Evolutionary conservation across 805 yeast species (phyloP).

Genomic region (Kuraishia borneana): DNA sequence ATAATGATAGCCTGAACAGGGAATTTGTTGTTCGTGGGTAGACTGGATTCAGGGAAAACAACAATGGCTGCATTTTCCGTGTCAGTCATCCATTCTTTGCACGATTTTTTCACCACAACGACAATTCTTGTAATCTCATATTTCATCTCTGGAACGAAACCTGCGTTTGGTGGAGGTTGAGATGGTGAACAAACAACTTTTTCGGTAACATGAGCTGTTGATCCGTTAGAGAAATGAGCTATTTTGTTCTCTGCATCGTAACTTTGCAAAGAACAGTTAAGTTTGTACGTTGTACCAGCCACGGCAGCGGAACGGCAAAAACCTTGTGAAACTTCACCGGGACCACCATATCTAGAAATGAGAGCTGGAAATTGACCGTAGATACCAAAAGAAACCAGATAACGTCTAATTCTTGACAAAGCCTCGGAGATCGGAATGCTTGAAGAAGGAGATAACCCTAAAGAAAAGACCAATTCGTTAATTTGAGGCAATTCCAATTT

Average conservation of each 20-base stretch:
- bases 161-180: slow-evolving; percentile 34
- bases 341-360: slow-evolving; percentile 88
- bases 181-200: slow-evolving; percentile 70
- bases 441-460: slow-evolving; percentile 64
- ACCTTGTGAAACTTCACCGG: slow-evolving; percentile 93
- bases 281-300: slow-evolving; percentile 89
- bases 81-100: slow-evolving; percentile 86
- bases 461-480: slow-evolving; percentile 74
- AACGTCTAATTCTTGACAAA: slow-evolving; percentile 70
- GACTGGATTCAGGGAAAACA: slow-evolving; percentile 82
- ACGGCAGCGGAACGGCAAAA: slow-evolving; percentile 97
- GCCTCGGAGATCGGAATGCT: slow-evolving; percentile 64
- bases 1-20: slow-evolving; percentile 83
- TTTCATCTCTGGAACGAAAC: slow-evolving; percentile 30
- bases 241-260: slow-evolving; percentile 57
- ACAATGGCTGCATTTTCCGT: slow-evolving; percentile 79
- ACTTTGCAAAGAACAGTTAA: slow-evolving; percentile 53
- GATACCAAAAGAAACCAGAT: slow-evolving; percentile 74
- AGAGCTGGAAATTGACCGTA: slow-evolving; percentile 93
- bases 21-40: slow-evolving; percentile 49
- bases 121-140: slow-evolving; percentile 64
- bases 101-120: slow-evolving; percentile 75
- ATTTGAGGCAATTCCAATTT: slow-evolving; percentile 64
- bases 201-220: slow-evolving; percentile 65
- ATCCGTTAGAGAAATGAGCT: slow-evolving; percentile 69